Evolutionary conservation across 192 early-diverging fungal genomes (phyloP), one percentile per base, ranked within the genome.

Genomic region (Coemansia umbellata): DNA sequence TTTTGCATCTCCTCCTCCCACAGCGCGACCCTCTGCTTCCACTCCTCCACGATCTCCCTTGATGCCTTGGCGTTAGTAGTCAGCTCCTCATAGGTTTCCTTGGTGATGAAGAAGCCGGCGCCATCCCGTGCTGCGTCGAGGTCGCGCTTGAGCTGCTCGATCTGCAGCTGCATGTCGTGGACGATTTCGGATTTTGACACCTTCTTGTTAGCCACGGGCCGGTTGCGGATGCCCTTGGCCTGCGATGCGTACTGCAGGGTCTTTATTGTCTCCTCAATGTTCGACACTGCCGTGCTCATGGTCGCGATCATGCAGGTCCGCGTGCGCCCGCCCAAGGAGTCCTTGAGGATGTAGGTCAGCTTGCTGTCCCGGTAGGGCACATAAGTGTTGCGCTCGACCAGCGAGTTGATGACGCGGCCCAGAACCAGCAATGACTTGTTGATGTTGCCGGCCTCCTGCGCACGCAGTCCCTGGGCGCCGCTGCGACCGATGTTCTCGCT

Each of bases 301-400:
- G 94, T 94, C 11, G 94, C 96, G 35, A 98, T 93, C 56, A 98
- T 93, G 55, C 92, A 94, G 0, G 96, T 95, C 44, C 92, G 92
- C 13, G 93, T 96, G 35, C 83, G 70, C 0, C 95, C 95, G 53
- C 87, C 88, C 1, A 91, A 78, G 1, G 94, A 97, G 75, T 96
- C 94, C 68, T 93, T 88, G 15, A 98, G 61, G 0, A 98, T 70
- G 6, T 92, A 66, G 0, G 94, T 98, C 27, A 98, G 69, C 63
- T 94, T 98, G 63, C 87, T 90, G 52, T 86, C 83, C 33, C 90
- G 80, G 60, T 90, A 92, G 0, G 90, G 87, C 8, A 91, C 79
- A 61, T 87, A 82, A 8, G 58, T 47, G 31, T 80, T 73, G 35
- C 69, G 64, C 40, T 87, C 82, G 0, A 84, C 82, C 15, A 88